Evolutionary conservation across 1,284 basidiomycete species (phyloP), one percentile per base, ranked within the genome.

Genomic region (Cryptococcus sp.): DNA sequence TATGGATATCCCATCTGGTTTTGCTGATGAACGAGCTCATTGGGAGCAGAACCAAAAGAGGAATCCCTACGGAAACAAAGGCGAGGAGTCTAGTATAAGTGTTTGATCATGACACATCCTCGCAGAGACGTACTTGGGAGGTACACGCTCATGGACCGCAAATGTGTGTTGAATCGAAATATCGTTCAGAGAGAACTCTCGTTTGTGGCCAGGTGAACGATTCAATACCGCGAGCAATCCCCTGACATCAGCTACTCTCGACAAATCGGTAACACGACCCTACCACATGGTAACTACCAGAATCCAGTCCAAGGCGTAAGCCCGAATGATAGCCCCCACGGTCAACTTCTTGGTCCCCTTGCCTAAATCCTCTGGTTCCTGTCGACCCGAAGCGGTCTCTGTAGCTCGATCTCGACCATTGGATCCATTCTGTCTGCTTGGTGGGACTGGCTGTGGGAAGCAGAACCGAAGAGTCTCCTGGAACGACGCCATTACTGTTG

Each of bases 1-100:
- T 86, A 71, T 98, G 92, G 32, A 87, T 78, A 64, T 97, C 93
- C 90, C 91, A 96, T 75, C 84, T 83, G 4, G 84, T 87, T 19
- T 86, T 81, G 11, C 88, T 76, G 18, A 89, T 84, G 9, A 86
- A 51, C 21, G 85, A 56, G 60, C 89, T 87, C 59, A 91, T 79
- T 7, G 82, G 62, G 16, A 84, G 78, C 61, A 90, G 83, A 36
- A 90, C 73, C 16, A 85, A 61, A 4, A 87, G 68, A 0, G 91
- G 88, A 2, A 85, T 78, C 4, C 82, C 81, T 41, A 86, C 69
- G 36, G 84, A 83, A 52, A 92, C 85, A 37, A 88, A 66, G 62
- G 83, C 83, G 2, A 91, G 74, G 7, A 83, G 80, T 45, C 78
- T 59, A 11, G 11, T 11, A 28, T 28, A 4, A 28, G 11, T 28